These are phyloP conservation scores for Populus hybrid DNA, from an alignment of 441 rosid genomes.

Conservation along the genomic window DNA sequence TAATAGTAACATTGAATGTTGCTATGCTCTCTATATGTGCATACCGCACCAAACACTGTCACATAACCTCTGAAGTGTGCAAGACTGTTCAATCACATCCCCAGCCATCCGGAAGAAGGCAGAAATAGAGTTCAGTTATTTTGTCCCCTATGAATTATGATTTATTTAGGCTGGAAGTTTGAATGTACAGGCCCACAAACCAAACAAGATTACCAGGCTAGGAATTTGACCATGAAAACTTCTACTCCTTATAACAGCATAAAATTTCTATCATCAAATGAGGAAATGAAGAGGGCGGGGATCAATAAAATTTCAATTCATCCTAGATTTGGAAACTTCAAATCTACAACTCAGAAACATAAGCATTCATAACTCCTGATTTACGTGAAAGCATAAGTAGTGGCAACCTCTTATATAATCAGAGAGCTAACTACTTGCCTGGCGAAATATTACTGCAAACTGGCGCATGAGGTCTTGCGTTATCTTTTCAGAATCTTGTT, in stretches of 20 bases:
- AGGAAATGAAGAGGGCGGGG: not conserved
- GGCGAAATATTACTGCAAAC: constrained; percentile 54
- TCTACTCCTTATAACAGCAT: too few species aligned
- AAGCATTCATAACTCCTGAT: not conserved
- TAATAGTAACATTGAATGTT: not conserved
- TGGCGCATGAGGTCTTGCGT: constrained; percentile 86
- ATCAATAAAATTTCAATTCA: not conserved
- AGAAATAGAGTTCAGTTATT: not conserved
- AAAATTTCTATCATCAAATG: not conserved
- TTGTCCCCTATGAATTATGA: not conserved
- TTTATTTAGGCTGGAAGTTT: not conserved
- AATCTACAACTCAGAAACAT: not conserved
- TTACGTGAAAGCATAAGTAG: not conserved
- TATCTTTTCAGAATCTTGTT: constrained; percentile 68
- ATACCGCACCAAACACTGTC: not conserved
- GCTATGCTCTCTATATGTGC: not conserved
- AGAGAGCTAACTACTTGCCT: constrained; percentile 41
- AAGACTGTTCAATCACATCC: not conserved
- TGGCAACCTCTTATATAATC: not conserved
- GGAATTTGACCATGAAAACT: not conserved
- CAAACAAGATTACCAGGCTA: not conserved
- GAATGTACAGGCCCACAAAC: not conserved
- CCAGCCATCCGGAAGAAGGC: not conserved
- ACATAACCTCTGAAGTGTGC: not conserved
- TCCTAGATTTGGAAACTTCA: not conserved